Percentiles rank a stretch among this genome's conserved stretches.
These are phyloP conservation scores for Wickerhamiella nectarea DNA, from an alignment of 805 yeast genomes.

Conservation along the genomic window DNA sequence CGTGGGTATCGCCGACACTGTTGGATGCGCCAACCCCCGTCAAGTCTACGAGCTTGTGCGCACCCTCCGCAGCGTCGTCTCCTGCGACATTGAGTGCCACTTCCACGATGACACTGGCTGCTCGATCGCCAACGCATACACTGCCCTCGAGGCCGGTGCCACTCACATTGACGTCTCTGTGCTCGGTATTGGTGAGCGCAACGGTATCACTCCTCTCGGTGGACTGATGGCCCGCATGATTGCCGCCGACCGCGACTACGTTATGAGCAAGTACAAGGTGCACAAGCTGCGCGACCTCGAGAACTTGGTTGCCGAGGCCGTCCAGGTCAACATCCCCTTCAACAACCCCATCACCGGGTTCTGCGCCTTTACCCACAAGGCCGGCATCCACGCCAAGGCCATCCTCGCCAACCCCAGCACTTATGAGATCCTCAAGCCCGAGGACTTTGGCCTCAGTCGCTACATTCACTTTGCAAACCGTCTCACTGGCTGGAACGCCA, in stretches of 20 bases:
- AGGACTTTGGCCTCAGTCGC: slow-evolving; percentile 90
- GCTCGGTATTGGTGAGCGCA: slow-evolving; percentile 96
- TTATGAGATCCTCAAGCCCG: slow-evolving; percentile 90
- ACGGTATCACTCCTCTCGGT: slow-evolving; percentile 95
- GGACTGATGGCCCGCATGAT: slow-evolving; percentile 99
- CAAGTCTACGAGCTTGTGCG: slow-evolving; percentile 94
- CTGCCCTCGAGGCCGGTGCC: slow-evolving; percentile 97
- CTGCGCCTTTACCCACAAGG: slow-evolving; percentile 99
- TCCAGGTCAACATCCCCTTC: slow-evolving; percentile 92
- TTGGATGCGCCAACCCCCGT: slow-evolving; percentile 98
- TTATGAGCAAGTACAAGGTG: slow-evolving; percentile 81
- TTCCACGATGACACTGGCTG: slow-evolving; percentile 99
- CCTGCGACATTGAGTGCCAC: slow-evolving; percentile 96
- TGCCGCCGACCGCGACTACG: slow-evolving; percentile 95
- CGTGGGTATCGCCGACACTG: slow-evolving; percentile 98
- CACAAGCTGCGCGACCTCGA: slow-evolving; percentile 94
- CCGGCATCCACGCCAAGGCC: slow-evolving; percentile 98
- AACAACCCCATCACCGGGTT: slow-evolving; percentile 98
- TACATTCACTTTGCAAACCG: slow-evolving; percentile 97
- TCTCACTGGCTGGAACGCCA: slow-evolving; percentile 98
- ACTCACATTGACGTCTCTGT: slow-evolving; percentile 87
- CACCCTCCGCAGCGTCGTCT: slow-evolving; percentile 83
- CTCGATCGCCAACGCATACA: slow-evolving; percentile 96
- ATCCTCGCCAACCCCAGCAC: slow-evolving; percentile 97
- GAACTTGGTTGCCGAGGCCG: slow-evolving; percentile 92